Evolutionary conservation across 768 basidiomycete species (phyloP).

Genomic region (Leccinellum rugosiceps): DNA sequence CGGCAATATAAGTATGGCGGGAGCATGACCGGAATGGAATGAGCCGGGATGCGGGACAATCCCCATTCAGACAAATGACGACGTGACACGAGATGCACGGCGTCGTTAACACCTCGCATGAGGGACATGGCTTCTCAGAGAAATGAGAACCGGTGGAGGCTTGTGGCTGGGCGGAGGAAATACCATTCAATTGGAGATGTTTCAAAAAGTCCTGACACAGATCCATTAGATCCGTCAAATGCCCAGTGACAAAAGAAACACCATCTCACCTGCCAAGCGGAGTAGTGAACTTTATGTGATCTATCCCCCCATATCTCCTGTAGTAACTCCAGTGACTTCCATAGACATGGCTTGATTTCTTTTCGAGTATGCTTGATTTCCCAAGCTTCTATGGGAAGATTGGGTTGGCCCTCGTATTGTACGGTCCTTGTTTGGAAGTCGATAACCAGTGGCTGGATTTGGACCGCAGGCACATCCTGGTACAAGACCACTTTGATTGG

Average conservation of each 20-base stretch:
- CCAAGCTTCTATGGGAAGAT: constrained; percentile 16
- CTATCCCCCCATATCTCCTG: no score
- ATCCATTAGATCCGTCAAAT: no score
- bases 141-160: background rate
- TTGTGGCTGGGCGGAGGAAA: background rate
- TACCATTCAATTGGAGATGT: constrained; percentile 11
- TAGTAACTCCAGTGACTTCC: no score
- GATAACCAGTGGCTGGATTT: constrained; percentile 11
- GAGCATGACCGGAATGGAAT: no score
- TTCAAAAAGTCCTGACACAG: constrained; percentile 14
- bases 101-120: constrained; percentile 6
- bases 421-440: constrained; percentile 17
- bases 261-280: no score
- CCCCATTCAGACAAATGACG: constrained; percentile 17
- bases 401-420: constrained; percentile 9
- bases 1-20: no score
- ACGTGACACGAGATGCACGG: constrained; percentile 9
- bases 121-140: constrained; percentile 5
- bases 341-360: no score
- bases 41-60: constrained; percentile 1
- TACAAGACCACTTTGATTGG: constrained; percentile 17
- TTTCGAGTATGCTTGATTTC: constrained; percentile 9
- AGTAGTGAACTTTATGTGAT: no score
- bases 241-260: no score
- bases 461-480: constrained; percentile 7